These are phyloP conservation scores for Sphaerulina vaccinii DNA, from an alignment of 2,329 filamentous ascomycete genomes.

Conservation along the genomic window DNA sequence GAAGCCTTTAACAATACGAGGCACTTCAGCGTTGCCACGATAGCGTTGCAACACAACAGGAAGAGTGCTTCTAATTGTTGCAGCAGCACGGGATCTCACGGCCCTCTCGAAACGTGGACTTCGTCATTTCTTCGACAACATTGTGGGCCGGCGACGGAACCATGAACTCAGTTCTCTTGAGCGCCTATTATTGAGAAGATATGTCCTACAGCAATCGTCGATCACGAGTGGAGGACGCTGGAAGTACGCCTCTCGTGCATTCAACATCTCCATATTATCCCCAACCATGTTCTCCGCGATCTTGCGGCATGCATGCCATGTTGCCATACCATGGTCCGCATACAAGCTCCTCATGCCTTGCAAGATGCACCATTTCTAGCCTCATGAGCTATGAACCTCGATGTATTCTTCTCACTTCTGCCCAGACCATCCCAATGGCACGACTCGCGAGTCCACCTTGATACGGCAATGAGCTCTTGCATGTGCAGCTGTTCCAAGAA, in stretches of 20 bases:
- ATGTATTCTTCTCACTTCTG: not conserved
- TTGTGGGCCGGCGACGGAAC: not conserved
- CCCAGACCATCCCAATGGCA: conserved; percentile 5
- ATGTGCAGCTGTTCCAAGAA: conserved; percentile 4
- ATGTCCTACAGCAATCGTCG: too few relatives aligned
- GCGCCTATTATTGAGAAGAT: not conserved
- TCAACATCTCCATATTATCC: not conserved
- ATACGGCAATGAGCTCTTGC: conserved; percentile 7
- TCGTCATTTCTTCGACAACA: conserved; percentile 5
- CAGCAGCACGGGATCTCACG: conserved; percentile 3
- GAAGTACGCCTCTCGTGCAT: conserved; percentile 1
- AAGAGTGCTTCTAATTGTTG: not conserved
- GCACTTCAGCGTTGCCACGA: conserved; percentile 6
- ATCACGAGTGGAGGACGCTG: too few relatives aligned
- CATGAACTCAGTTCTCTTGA: not conserved
- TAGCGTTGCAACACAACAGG: conserved; percentile 4
- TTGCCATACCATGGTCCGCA: not conserved
- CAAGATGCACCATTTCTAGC: conserved; percentile 3
- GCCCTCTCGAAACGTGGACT: conserved; percentile 4
- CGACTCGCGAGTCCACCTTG: conserved; percentile 1
- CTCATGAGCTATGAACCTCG: not conserved
- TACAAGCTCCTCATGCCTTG: too few relatives aligned
- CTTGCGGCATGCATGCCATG: too few relatives aligned
- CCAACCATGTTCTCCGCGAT: too few relatives aligned
- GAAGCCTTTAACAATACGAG: conserved; percentile 5